Conservation (phyloP, 306 rosid species). For the Prunus mira region DNA sequence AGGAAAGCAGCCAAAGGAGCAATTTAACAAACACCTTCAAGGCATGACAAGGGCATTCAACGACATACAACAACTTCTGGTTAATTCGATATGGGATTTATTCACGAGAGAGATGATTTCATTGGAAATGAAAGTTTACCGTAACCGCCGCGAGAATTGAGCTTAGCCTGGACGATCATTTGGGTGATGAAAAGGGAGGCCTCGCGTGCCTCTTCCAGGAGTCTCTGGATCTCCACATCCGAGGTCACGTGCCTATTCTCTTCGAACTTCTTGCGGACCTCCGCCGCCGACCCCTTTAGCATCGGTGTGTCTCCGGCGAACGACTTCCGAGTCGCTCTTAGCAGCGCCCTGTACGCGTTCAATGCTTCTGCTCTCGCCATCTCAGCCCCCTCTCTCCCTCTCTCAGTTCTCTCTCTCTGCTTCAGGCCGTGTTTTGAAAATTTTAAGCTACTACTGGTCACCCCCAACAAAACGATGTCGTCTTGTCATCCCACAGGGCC, state of each 20-base stretch:
- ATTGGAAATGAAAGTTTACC: constrained; percentile 25
- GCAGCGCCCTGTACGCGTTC: constrained; percentile 67
- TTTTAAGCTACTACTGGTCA: background rate
- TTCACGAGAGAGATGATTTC: background rate
- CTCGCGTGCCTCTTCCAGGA: constrained; percentile 69
- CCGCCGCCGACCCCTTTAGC: constrained; percentile 64
- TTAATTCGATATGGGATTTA: background rate
- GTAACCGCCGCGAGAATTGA: constrained; percentile 61
- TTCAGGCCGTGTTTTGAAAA: background rate
- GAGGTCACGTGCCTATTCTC: constrained; percentile 59
- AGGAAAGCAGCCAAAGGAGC: background rate
- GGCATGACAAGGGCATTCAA: background rate
- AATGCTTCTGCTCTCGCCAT: constrained; percentile 66
- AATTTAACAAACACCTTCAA: constrained; percentile 33
- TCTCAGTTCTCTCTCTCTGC: background rate
- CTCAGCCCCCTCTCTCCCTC: constrained; percentile 5
- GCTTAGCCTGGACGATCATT: constrained; percentile 89
- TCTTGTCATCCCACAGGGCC: background rate
- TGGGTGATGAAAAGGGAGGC: constrained; percentile 74
- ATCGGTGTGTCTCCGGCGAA: constrained; percentile 70
- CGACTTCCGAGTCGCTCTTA: constrained; percentile 72
- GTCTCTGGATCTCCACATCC: constrained; percentile 66
- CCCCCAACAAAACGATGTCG: background rate
- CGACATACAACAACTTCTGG: background rate
- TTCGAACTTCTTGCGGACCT: constrained; percentile 73